These are phyloP conservation scores for Fusarium longipes DNA, from an alignment of 2,329 filamentous ascomycete species.

Conservation along the genomic window DNA sequence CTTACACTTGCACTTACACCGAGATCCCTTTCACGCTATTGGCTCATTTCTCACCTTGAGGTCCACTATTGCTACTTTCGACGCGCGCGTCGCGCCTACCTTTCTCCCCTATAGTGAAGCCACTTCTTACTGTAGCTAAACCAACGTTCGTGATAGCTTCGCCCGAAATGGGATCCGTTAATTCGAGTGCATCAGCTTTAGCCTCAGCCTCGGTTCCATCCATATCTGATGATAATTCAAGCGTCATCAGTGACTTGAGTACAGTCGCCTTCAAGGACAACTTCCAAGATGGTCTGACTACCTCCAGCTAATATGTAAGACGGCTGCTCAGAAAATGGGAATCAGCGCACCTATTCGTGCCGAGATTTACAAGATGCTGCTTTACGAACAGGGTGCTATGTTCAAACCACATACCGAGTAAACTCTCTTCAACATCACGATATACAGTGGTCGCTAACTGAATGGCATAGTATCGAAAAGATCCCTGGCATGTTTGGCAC, in stretches of 20 bases:
- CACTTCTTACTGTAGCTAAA: neutral
- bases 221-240: neutral
- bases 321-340: slow-evolving; percentile 49
- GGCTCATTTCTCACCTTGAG: neutral
- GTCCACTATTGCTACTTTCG: neutral
- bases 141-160: neutral
- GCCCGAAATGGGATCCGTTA: neutral
- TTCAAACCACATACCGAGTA: slow-evolving; percentile 60
- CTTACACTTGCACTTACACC: neutral
- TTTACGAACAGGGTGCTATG: slow-evolving; percentile 63
- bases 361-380: slow-evolving; percentile 59
- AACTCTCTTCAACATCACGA: neutral
- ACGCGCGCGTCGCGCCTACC: neutral
- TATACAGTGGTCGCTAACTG: neutral
- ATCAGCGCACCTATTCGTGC: slow-evolving; percentile 48
- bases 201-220: no score
- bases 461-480: slow-evolving; percentile 55
- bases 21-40: neutral
- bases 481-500: slow-evolving; percentile 62
- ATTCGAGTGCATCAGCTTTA: no score
- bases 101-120: neutral
- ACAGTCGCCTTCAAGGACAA: neutral
- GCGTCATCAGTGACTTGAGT: neutral
- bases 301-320: slow-evolving; percentile 40
- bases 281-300: slow-evolving; percentile 39